Percentiles rank a stretch among this genome's conserved stretches.
These are phyloP conservation scores for Talaromyces sp. DNA, from an alignment of 2,329 filamentous ascomycete genomes.

Conservation along the genomic window DNA sequence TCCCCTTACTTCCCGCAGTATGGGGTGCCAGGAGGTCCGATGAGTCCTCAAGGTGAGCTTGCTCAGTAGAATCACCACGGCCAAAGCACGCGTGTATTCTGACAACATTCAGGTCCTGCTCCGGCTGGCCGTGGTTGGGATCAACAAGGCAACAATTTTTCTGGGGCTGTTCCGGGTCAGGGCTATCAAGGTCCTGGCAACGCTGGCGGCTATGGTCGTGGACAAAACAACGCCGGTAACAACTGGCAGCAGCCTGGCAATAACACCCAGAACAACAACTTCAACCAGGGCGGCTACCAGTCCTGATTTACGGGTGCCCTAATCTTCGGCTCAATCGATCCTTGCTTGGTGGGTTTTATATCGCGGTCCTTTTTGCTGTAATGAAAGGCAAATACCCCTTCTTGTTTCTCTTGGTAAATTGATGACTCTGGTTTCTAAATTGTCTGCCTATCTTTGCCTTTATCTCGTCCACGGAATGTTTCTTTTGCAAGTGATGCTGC, in stretches of 20 bases:
- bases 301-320: slow-evolving; percentile 40
- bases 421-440: slow-evolving; percentile 24
- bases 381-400: slow-evolving; percentile 20
- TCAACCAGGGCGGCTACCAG: slow-evolving; percentile 59
- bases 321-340: slow-evolving; percentile 10
- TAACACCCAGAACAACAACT: slow-evolving; percentile 52
- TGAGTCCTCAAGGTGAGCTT: slow-evolving; percentile 56
- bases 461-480: slow-evolving; percentile 16
- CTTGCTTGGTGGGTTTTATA: slow-evolving; percentile 10
- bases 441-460: slow-evolving; percentile 22
- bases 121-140: slow-evolving; percentile 56
- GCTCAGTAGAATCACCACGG: neutral
- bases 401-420: slow-evolving; percentile 21
- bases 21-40: slow-evolving; percentile 63
- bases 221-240: slow-evolving; percentile 53
- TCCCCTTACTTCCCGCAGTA: slow-evolving; percentile 92
- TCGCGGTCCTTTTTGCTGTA: slow-evolving; percentile 18
- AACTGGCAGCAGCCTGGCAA: slow-evolving; percentile 52
- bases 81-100: slow-evolving; percentile 39
- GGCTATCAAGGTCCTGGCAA: slow-evolving; percentile 67
- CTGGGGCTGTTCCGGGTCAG: slow-evolving; percentile 43
- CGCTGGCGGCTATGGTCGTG: slow-evolving; percentile 80
- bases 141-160: slow-evolving; percentile 54
- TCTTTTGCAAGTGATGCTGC: slow-evolving; percentile 35
- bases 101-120: slow-evolving; percentile 49